Base-by-base conservation (phyloP, 1,139 yeast species). In the Lodderomyces margitis region DNA sequence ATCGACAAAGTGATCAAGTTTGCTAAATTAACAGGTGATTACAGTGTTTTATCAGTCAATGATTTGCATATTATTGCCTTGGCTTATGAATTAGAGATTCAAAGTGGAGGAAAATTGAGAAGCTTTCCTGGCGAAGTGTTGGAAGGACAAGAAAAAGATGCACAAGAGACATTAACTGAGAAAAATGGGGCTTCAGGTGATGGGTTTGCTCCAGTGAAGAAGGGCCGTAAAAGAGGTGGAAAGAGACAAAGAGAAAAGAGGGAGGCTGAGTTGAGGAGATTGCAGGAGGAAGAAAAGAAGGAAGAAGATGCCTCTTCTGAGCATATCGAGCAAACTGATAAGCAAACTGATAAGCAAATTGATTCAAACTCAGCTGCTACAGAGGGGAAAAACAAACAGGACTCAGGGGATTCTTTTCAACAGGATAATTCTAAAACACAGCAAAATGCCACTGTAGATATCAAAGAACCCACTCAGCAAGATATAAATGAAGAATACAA, bases 31-130 rank as follows among this genome's bases (percentile, higher is more conserved):
- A 91, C 98, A 1, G 98, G 99, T 57, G 99, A 94, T 66, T 85
- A 74, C 51, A 70, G 87, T 2, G 98, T 92, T 4, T 73, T 94
- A 46, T 87, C 96, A 48, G 78, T 82, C 11, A 91, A 95, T 49
- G 99, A 92, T 83, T 70, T 94, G 37, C 96, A 89, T 56, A 83
- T 94, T 43, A 75, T 94, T 47, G 98, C 99, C 0, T 71, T 92
- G 52, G 82, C 96, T 2, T 88, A 89, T 58, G 97, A 92, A 59
- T 63, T 94, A 40, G 96, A 91, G 51, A 71, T 74, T 37, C 92
- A 87, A 57, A 56, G 73, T 42, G 83, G 83, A 52, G 68, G 74
- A 23, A 94, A 94, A 12, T 66, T 87, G 47, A 77, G 96, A 62
- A 78, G 71, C 46, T 74, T 55, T 45, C 96, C 96, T 0, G 95